Evolutionary conservation across 495 filamentous ascomycete genomes (phyloP), one percentile per base, ranked within the genome.

Genomic region (Clavariopsis aquatica): DNA sequence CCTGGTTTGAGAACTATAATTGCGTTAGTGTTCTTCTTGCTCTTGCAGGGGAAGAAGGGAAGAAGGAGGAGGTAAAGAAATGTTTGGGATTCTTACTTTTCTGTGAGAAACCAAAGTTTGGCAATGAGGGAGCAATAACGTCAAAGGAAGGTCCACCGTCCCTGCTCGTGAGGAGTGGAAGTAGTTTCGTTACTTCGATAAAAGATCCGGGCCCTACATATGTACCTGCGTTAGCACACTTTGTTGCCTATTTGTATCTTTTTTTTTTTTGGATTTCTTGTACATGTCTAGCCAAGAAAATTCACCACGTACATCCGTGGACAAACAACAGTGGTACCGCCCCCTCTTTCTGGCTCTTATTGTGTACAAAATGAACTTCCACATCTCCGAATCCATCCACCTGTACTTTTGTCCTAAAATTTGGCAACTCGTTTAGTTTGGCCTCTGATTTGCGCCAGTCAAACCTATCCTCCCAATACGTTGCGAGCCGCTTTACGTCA

Each of bases 81-180:
- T 36, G 6, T 36, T 36, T 36, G 13, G 3, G 38, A 15, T 43
- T 3, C 31, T 34, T 43, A 43, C 38, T 72, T 0, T 78, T 79
- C 22, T 80, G 74, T 47, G 82, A 86, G 74, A 92, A 92, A 41
- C 86, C 89, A 64, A 89, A 81, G 41, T 90, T 90, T 0, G 89
- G 89, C 24, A 92, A 75, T 10, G 86, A 88, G 2, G 89, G 88
- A 8, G 82, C 85, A 13, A 92, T 78, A 22, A 91, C 77, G 73
- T 90, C 80, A 74, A 92, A 92, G 0, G 83, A 76, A 17, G 85
- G 85, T 31, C 78, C 69, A 22, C 66, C 65, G 13, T 76, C 69
- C 7, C 77, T 28, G 24, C 27, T 72, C 12, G 73, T 62, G 55
- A 92, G 79, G 7, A 82, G 73, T 13, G 82, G 79, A 38, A 91